These are phyloP conservation scores for Ganoderma resinaceum DNA, from an alignment of 1,284 basidiomycete species.

Conservation along the genomic window DNA sequence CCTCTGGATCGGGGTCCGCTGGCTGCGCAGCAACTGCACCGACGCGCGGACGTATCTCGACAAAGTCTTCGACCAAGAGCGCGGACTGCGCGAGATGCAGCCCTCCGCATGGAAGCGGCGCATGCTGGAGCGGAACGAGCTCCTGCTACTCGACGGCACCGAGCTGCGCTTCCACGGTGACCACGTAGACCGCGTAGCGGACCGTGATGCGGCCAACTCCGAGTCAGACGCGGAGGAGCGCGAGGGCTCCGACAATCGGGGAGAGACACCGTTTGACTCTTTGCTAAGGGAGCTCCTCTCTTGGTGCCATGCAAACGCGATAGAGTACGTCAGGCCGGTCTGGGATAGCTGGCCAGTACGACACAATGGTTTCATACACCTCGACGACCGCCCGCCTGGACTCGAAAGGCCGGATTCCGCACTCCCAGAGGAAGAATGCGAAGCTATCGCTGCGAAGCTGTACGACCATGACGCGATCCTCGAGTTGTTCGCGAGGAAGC, in stretches of 20 bases:
- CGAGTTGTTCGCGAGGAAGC: not conserved
- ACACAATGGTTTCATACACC: not conserved
- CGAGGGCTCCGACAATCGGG: not conserved
- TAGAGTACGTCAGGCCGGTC: not conserved
- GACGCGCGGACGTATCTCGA: not conserved
- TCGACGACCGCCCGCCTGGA: not conserved
- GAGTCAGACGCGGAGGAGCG: not conserved
- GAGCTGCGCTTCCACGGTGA: not conserved
- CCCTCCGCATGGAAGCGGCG: not conserved
- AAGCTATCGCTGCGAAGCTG: not conserved
- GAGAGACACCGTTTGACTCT: conserved; percentile 1
- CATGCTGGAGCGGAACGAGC: not conserved
- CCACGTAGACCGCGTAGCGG: too few relatives aligned
- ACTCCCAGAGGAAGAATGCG: not conserved
- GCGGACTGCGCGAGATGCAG: too few relatives aligned
- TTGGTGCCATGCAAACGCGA: not conserved
- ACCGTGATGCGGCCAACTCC: too few relatives aligned
- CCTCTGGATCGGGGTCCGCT: conserved; percentile 8
- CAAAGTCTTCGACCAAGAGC: not conserved
- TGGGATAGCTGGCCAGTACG: not conserved
- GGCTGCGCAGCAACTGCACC: conserved; percentile 1
- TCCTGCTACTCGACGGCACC: not conserved
- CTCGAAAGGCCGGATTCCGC: not conserved
- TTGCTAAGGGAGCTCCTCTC: not conserved
- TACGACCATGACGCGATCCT: conserved; percentile 2